These are phyloP conservation scores for Leccinum boreale DNA, from an alignment of 768 basidiomycete genomes.

Conservation along the genomic window DNA sequence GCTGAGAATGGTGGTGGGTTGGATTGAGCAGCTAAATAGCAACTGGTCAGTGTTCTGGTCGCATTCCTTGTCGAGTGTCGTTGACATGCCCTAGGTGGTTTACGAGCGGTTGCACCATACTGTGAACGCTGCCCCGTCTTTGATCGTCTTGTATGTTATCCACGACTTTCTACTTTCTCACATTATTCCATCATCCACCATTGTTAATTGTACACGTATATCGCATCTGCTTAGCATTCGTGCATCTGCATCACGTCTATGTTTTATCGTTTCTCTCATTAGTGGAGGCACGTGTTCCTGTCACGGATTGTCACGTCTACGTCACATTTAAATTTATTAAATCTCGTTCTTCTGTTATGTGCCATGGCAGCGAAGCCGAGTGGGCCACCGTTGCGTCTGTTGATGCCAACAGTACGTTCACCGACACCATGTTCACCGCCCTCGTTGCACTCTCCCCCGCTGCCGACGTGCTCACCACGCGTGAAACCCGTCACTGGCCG, in stretches of 20 bases:
- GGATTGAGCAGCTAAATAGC: conserved; percentile 80
- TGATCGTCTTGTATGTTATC: conserved; percentile 11
- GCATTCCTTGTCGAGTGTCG: conserved; percentile 14
- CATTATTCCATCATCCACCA: conserved; percentile 11
- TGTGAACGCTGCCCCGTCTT: conserved; percentile 23
- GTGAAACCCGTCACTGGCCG: conserved; percentile 22
- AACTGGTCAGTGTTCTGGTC: conserved; percentile 43
- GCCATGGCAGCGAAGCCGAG: conserved; percentile 18
- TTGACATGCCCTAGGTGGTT: conserved; percentile 59
- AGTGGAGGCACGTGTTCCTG: background rate
- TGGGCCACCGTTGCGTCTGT: conserved; percentile 18
- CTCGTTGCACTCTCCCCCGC: conserved; percentile 10
- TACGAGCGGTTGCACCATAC: conserved; percentile 63
- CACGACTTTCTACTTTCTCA: conserved; percentile 7
- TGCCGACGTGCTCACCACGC: conserved; percentile 23
- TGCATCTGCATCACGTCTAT: conserved; percentile 13
- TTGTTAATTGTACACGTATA: conserved; percentile 15
- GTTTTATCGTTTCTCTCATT: background rate
- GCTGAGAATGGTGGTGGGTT: conserved; percentile 82
- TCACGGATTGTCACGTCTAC: conserved; percentile 10
- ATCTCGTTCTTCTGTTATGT: background rate
- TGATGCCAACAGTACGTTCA: conserved; percentile 35
- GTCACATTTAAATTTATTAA: conserved; percentile 6
- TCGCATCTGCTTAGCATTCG: conserved; percentile 12
- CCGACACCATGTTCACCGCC: conserved; percentile 7